Evolutionary conservation across 805 yeast species (phyloP).

Genomic region (Nakazawaea siamensis): DNA sequence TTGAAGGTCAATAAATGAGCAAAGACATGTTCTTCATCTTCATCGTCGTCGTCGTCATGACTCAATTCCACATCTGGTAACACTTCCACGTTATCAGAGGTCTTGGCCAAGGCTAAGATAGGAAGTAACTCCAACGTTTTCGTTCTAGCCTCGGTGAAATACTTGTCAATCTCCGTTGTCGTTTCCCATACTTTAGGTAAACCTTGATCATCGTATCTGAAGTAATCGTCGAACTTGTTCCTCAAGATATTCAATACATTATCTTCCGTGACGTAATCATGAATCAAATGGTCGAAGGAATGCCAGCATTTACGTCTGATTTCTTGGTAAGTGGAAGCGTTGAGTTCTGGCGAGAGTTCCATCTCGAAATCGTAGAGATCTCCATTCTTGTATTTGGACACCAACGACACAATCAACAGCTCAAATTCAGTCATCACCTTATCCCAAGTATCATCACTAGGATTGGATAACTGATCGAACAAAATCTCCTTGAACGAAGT

Average conservation of each 20-base stretch:
- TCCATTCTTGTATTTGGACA: slow-evolving; percentile 21
- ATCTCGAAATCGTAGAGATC: slow-evolving; percentile 52
- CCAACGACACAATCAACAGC: slow-evolving; percentile 19
- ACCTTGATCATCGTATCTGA: slow-evolving; percentile 77
- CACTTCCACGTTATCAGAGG: slow-evolving; percentile 45
- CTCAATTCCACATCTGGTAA: slow-evolving; percentile 43
- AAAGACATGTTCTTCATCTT: slow-evolving; percentile 35
- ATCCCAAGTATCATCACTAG: slow-evolving; percentile 56
- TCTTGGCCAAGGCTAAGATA: slow-evolving; percentile 44
- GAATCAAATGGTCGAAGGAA: slow-evolving; percentile 46
- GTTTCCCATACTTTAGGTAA: slow-evolving; percentile 78
- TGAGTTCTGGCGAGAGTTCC: slow-evolving; percentile 42
- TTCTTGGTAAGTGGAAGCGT: slow-evolving; percentile 29
- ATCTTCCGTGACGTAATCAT: slow-evolving; percentile 59
- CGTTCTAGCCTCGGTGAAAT: slow-evolving; percentile 52
- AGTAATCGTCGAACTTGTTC: slow-evolving; percentile 73
- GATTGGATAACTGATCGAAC: slow-evolving; percentile 37
- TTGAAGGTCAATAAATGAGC: slow-evolving; percentile 47
- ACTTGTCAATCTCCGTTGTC: slow-evolving; percentile 60
- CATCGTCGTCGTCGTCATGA: slow-evolving; percentile 29
- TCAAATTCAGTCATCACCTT: slow-evolving; percentile 37
- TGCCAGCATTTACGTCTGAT: slow-evolving; percentile 59
- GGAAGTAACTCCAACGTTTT: slow-evolving; percentile 53
- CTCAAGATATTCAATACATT: slow-evolving; percentile 57
- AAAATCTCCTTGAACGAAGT: slow-evolving; percentile 42